phyloP scores from a whole-genome alignment of 1,284 basidiomycete genomes.

The Fomes fomentarius region DNA sequence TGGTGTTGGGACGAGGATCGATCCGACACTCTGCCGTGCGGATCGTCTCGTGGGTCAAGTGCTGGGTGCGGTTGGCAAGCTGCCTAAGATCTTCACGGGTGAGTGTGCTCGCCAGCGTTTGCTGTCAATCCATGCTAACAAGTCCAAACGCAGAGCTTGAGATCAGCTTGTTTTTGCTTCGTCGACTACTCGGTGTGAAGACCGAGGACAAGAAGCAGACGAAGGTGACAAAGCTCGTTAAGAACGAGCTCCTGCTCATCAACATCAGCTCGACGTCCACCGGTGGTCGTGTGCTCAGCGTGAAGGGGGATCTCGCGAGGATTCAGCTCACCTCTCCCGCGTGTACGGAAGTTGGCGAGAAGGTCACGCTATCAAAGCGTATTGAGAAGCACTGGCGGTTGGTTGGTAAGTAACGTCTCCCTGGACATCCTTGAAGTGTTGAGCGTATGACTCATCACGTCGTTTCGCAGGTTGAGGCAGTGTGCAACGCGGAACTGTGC shows the following conservation, averaged over 20 bases:
- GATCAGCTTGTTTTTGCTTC: conserved; percentile 90
- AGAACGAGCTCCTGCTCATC: conserved; percentile 92
- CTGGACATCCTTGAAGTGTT: background rate
- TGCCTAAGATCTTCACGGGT: conserved; percentile 95
- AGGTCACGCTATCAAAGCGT: conserved; percentile 89
- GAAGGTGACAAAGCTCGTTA: conserved; percentile 90
- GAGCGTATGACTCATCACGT: background rate
- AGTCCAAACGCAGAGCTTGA: conserved; percentile 67
- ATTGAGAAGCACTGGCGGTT: conserved; percentile 99
- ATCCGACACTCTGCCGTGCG: conserved; percentile 95
- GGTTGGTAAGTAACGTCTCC: conserved; percentile 58
- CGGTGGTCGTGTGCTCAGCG: conserved; percentile 88
- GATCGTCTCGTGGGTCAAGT: conserved; percentile 98
- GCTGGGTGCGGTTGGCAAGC: conserved; percentile 89
- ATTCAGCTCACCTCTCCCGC: conserved; percentile 91
- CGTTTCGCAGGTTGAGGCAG: conserved; percentile 54
- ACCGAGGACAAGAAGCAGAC: conserved; percentile 99
- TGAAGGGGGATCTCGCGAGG: conserved; percentile 92
- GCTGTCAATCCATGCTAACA: background rate
- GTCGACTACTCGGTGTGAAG: conserved; percentile 96
- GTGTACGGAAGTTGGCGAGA: conserved; percentile 94
- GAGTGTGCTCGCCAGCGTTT: conserved; percentile 22
- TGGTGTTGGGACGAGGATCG: conserved; percentile 96
- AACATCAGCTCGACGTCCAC: conserved; percentile 96
- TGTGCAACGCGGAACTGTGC: conserved; percentile 56